phyloP scores from a whole-genome alignment of 148 eudicot genomes.

The Camellia granthamiana region DNA sequence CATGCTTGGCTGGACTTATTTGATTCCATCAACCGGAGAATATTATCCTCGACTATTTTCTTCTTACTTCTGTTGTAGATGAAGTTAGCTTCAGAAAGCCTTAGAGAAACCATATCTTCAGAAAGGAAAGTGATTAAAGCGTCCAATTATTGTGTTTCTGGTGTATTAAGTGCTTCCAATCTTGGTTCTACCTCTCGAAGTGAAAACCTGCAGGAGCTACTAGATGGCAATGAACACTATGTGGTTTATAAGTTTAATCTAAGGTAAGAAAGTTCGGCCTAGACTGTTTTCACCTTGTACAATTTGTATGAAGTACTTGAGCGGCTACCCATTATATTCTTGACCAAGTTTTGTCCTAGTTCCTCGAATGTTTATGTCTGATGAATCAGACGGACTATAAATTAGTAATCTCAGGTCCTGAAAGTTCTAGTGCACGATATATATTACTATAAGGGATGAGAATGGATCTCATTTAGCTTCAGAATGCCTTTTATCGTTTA shows the following conservation, averaged over 20 bases:
- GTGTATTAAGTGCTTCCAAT: conserved; percentile 57
- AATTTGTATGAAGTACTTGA: background rate
- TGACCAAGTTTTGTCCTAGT: background rate
- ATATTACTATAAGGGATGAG: background rate
- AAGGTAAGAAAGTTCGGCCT: conserved; percentile 40
- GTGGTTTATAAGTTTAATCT: conserved; percentile 51
- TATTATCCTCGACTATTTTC: background rate
- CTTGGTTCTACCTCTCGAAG: conserved; percentile 61
- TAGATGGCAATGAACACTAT: conserved; percentile 46
- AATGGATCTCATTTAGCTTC: conserved; percentile 5
- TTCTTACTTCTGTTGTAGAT: conserved; percentile 34
- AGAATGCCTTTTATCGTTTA: background rate
- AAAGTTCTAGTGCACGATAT: background rate
- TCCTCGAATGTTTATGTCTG: background rate
- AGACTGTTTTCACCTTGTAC: background rate
- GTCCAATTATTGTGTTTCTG: conserved; percentile 64
- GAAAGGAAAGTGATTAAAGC: conserved; percentile 52
- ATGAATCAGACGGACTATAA: background rate
- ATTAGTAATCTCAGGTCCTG: background rate
- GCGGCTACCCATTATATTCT: background rate
- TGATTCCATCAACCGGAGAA: background rate
- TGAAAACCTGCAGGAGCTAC: conserved; percentile 67
- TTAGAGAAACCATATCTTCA: conserved; percentile 45
- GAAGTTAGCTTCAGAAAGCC: conserved; percentile 53
- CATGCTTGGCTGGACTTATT: background rate